A percentile compares a stretch with the other conserved stretches of the same genome.
Conservation (phyloP, 129 eudicot genomes). For the Flaveria brownii region DNA sequence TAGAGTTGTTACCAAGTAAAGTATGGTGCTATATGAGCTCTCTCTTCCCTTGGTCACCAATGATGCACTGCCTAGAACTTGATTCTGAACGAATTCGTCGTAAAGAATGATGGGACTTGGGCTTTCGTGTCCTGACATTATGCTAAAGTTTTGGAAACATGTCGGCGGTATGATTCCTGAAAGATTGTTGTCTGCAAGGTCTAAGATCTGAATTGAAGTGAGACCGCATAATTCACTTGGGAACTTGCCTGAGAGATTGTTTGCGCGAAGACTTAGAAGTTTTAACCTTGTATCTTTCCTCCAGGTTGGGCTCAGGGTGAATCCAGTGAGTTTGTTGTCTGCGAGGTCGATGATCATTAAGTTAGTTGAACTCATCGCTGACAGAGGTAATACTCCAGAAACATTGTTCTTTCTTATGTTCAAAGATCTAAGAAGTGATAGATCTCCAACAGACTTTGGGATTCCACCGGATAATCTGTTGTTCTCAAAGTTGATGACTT, state of each 20-base stretch:
- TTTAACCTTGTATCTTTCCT: constrained; percentile 3
- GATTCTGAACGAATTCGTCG: not conserved
- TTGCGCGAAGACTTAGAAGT: constrained; percentile 30
- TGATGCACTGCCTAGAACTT: constrained; percentile 9
- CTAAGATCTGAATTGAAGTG: constrained; percentile 26
- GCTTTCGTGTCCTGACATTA: constrained; percentile 24
- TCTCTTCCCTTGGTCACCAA: constrained; percentile 34
- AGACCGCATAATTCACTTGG: constrained; percentile 35
- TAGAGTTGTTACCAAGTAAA: constrained; percentile 14
- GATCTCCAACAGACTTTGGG: constrained; percentile 31
- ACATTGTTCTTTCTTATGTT: constrained; percentile 33
- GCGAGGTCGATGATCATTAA: constrained; percentile 36
- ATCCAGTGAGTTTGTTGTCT: constrained; percentile 36
- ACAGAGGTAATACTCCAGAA: constrained; percentile 32
- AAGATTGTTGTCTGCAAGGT: constrained; percentile 30
- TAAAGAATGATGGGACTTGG: constrained; percentile 5
- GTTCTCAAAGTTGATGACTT: constrained; percentile 21
- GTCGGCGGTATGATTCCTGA: constrained; percentile 31
- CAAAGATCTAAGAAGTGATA: constrained; percentile 19
- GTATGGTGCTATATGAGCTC: not conserved
- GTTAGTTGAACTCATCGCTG: constrained; percentile 23
- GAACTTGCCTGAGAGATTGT: constrained; percentile 24
- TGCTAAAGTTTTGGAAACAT: constrained; percentile 25
- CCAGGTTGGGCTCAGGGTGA: not conserved
- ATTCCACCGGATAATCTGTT: constrained; percentile 36